Evolutionary conservation across 371 early-diverging fungal species (phyloP), one percentile per base, ranked within the genome.

Genomic region (Zopfochytrium polystomum): DNA sequence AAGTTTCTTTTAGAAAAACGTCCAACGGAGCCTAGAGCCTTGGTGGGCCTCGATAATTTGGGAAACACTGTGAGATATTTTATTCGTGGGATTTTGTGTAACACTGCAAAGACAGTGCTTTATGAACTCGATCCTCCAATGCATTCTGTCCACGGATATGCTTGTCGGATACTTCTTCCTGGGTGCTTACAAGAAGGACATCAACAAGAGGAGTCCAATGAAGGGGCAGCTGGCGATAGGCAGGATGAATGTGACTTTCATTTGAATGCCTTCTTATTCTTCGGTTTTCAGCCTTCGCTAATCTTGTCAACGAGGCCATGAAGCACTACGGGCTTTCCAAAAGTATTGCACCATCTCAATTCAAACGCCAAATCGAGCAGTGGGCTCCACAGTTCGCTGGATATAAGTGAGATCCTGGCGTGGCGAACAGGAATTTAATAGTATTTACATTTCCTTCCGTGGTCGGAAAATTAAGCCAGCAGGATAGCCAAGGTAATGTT

Each of bases 111-210:
- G 33, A 27, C 18, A 71, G 76, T 98, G 99, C 70, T 98, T 84
- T 68, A 93, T 96, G 95, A 99, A 97, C 73, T 89, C 94, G 0
- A 85, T 91, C 30, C 77, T 99, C 29, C 99, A 99, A 70, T 95
- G 96, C 67, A 60, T 97, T 46, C 87, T 87, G 42, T 83, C 90
- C 9, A 87, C 89, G 4, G 77, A 83, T 38, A 87, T 89, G 13
- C 74, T 96, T 43, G 79, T 91, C 15, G 80, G 88, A 23, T 94
- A 88, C 35, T 56, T 90, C 63, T 53, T 78, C 72, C 81, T 80
- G 55, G 85, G 87, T 18, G 79, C 77, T 34, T 90, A 83, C 71
- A 83, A 74, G 52, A 66, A 70, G 2, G 80, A 90, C 49, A 75
- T 94, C 55, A 93, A 91, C 67, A 65, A 70, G 29, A 69, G 58